Evolutionary conservation across 2,329 filamentous ascomycete species (phyloP).

Genomic region (Teratosphaeria viscida): DNA sequence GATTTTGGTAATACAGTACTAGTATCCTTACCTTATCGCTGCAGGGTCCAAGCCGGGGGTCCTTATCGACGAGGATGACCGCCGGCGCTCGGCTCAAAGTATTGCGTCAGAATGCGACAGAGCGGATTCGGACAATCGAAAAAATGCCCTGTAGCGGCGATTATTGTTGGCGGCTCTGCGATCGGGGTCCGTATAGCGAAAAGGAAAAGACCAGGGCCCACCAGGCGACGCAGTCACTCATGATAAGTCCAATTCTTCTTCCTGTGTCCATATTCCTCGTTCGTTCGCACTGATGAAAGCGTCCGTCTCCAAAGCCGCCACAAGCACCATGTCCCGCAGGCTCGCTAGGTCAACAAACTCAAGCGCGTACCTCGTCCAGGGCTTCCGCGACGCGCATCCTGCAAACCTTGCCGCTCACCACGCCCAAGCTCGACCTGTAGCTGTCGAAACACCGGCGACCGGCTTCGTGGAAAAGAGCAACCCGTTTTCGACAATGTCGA

Average conservation of each 20-base stretch:
- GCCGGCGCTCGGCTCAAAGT: no score
- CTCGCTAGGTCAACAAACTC: constrained; percentile 2
- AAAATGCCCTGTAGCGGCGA: not conserved
- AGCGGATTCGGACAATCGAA: not conserved
- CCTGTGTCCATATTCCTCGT: not conserved
- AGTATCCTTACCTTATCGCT: no score
- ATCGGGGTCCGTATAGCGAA: not conserved
- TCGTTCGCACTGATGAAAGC: constrained; percentile 4
- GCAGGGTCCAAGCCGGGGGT: no score
- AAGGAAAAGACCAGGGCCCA: not conserved
- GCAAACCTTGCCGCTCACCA: not conserved
- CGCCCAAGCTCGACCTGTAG: not conserved
- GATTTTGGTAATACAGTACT: no score
- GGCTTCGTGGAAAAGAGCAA: not conserved
- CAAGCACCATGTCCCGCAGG: not conserved
- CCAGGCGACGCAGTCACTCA: not conserved
- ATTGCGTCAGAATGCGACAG: not conserved
- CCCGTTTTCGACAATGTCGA: constrained; percentile 9
- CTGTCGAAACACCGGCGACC: not conserved
- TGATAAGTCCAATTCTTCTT: not conserved
- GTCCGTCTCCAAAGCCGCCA: not conserved
- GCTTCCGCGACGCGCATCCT: constrained; percentile 1
- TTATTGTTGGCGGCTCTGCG: not conserved
- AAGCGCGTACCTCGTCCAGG: not conserved
- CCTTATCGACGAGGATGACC: no score